Evolutionary conservation across 441 rosid species (phyloP), one percentile per base, ranked within the genome.

Genomic region (Iberis amara): DNA sequence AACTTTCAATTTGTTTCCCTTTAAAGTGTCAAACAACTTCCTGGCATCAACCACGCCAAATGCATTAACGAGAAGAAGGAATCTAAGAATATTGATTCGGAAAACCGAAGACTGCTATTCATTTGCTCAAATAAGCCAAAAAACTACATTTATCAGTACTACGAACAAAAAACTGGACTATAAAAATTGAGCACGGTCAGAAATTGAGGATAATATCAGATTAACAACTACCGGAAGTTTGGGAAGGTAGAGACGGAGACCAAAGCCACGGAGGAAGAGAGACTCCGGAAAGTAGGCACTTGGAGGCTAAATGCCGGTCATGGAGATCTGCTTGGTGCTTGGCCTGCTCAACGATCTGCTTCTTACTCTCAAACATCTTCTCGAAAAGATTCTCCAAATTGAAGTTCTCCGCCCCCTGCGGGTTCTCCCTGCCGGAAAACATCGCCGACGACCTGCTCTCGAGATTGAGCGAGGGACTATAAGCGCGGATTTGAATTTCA

Each of bases 291-390:
- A 91, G 73, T 59, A 85, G 68, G 45, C 91, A 85, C 2, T 70
- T 80, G 48, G 85, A 73, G 57, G 89, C 91, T 66, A 85, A 85
- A 39, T 76, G 79, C 5, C 74, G 80, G 46, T 91, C 96, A 61
- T 75, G 80, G 60, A 71, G 82, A 38, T 70, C 73, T 33, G 68
- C 63, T 60, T 77, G 86, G 52, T 79, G 80, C 77, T 69, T 74
- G n/a, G 76, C 77, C 58, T 79, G 80, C 39, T 77, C 85, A 36
- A 86, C 60, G 58, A 81, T 79, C 60, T 75, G 61, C 60, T 66
- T 73, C 79, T 81, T 85, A 71, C 80, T 72, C 68, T 85, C 97
- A 62, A 85, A 76, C 52, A 86, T 76, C 83, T 89, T 79, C 37
- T 71, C 55, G 66, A 89, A 71, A 52, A 77, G 70, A 70, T 76